Base-by-base conservation (phyloP, 805 yeast genomes). In the Osmozyma mogii region DNA sequence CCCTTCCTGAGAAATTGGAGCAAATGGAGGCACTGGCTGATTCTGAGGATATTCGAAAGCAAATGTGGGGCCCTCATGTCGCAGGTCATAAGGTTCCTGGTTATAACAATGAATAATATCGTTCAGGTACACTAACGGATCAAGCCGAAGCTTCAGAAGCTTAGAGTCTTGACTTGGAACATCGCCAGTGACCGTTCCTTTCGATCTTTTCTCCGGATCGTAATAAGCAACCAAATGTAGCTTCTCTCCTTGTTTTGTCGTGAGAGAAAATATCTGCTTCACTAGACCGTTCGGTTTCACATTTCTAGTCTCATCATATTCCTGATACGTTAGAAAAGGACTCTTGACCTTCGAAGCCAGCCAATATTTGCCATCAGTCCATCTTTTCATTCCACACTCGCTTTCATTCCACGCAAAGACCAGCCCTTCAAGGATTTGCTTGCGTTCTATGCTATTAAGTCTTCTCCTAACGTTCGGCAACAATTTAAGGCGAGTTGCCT, bases 351-450 rank as follows among this genome's bases (percentile, higher is more conserved):
- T 63, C 1, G 82, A 73, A 2, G 87, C 83, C 35, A 75, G 65
- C 88, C 89, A 80, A 19, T 69, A 64, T 38, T 70, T 69, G 12
- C 88, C 84, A 45, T 80, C 89, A 1, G 88, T 80, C 88, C 89
- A 80, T 17, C 88, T 56, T 38, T 75, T 69, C 75, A 81, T 78
- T 11, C 76, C 80, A 24, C 83, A 74, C 41, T 73, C 78, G 9
- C 66, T 58, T 47, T 80, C 88, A 47, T 75, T 78, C 87, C 87
- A 80, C 6, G 78, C 70, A 43, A 73, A 80, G 2, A 80, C 68
- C 3, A 77, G 64, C 4, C 84, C 84, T 6, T 75, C 63, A 13
- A 54, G 52, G 24, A 81, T 78, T 13, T 55, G 52, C 16, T 58
- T 49, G 15, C 83, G 56, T 47, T 80, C 84, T 17, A 56, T 54